A percentile compares a stretch with the other conserved stretches of the same genome.
Evolutionary conservation across 2,329 filamentous ascomycete genomes (phyloP).

Genomic region (Phoma sp.): DNA sequence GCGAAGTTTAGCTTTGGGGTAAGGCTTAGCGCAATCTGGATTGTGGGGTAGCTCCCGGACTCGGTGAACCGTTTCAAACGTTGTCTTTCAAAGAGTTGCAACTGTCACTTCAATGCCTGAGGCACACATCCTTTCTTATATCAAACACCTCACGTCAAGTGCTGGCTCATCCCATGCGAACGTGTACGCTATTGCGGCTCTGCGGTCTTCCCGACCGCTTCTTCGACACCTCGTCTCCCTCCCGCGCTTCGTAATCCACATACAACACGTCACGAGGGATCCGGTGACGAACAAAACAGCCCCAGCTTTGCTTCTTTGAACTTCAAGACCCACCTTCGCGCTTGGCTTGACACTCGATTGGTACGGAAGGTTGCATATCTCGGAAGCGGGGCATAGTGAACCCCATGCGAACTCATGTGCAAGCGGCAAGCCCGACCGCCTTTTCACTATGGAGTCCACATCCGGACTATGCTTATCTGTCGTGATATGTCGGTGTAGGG

Average conservation of each 20-base stretch:
- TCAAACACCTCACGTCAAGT: not conserved
- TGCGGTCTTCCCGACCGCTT: constrained; percentile 7
- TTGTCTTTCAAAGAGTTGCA: not conserved
- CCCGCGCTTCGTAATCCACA: constrained; percentile 3
- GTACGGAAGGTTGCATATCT: not conserved
- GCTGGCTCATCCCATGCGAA: not conserved
- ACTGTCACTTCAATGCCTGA: not conserved
- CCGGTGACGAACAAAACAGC: not conserved
- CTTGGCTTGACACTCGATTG: not conserved
- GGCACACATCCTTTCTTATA: constrained; percentile 1
- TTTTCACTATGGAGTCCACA: not conserved
- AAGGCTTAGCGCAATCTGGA: constrained; percentile 6
- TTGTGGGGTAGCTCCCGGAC: constrained; percentile 7
- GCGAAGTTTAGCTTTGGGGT: not conserved
- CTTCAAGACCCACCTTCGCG: not conserved
- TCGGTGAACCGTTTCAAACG: too few species aligned
- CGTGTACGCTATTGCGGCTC: constrained; percentile 8
- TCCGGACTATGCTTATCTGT: not conserved
- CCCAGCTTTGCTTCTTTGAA: not conserved
- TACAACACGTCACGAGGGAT: not conserved
- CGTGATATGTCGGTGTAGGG: constrained; percentile 1
- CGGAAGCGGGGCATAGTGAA: constrained; percentile 3
- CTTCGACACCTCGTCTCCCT: not conserved
- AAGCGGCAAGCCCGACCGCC: constrained; percentile 12
- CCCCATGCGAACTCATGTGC: constrained; percentile 11